Evolutionary conservation across 2,329 filamentous ascomycete genomes (phyloP).

Genomic region (Cephalotrichum gorgonifer): DNA sequence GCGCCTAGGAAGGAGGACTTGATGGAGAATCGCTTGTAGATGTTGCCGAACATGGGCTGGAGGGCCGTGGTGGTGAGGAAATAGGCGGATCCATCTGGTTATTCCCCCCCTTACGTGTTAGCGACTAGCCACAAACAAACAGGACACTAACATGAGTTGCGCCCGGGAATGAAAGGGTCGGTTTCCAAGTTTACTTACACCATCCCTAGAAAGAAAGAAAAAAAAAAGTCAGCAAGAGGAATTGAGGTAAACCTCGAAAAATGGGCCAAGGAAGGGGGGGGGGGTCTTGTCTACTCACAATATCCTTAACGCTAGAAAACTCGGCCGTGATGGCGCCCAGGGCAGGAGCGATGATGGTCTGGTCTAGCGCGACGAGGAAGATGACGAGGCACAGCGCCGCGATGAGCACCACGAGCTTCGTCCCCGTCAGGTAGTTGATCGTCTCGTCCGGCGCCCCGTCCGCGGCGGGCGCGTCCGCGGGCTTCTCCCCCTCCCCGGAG

Average conservation of each 20-base stretch:
- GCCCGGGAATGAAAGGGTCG: not conserved
- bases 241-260: not conserved
- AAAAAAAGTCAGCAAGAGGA: not conserved
- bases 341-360: conserved; percentile 42
- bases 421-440: conserved; percentile 25
- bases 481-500: not conserved
- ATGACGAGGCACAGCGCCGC: conserved; percentile 32
- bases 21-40: conserved; percentile 40
- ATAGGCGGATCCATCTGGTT: conserved; percentile 36
- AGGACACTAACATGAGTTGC: not conserved
- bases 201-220: not conserved
- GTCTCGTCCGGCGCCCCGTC: no score
- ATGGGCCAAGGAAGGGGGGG: no score
- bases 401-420: conserved; percentile 30
- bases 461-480: conserved; percentile 4
- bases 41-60: conserved; percentile 36
- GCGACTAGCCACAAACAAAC: conserved; percentile 6
- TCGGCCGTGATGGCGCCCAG: conserved; percentile 39
- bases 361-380: conserved; percentile 39
- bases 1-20: conserved; percentile 32
- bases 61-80: conserved; percentile 37
- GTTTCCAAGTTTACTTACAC: conserved; percentile 6
- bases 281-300: no score
- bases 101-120: not conserved
- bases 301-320: conserved; percentile 33